Percentiles rank a stretch among this genome's conserved stretches.
phyloP scores from a whole-genome alignment of 768 basidiomycete genomes.

The Pisolithus sp. region DNA sequence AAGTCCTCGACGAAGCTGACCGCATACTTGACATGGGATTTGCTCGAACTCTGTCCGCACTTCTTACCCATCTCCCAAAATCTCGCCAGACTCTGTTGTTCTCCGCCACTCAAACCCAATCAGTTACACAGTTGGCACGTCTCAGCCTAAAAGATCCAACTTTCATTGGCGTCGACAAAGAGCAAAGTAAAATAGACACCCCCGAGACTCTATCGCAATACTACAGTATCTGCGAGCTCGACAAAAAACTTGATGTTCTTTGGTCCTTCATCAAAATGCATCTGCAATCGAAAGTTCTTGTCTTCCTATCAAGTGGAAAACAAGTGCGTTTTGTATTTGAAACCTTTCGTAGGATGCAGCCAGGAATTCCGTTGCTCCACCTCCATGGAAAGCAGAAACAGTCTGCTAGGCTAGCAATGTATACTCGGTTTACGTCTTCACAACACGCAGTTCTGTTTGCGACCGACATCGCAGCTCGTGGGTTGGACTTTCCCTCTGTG shows the following conservation, averaged over 20 bases:
- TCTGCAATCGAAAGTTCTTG: constrained; percentile 82
- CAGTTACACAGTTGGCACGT: constrained; percentile 81
- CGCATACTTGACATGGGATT: constrained; percentile 97
- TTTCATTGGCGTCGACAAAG: constrained; percentile 57
- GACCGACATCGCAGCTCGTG: constrained; percentile 94
- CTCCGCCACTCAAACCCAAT: constrained; percentile 93
- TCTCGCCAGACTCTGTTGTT: constrained; percentile 93
- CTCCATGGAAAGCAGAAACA: constrained; percentile 97
- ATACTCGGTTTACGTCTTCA: constrained; percentile 74
- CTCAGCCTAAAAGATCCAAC: constrained; percentile 82
- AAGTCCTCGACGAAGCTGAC: constrained; percentile 97
- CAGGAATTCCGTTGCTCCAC: constrained; percentile 87
- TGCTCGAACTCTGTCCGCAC: constrained; percentile 78
- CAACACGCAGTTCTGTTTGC: constrained; percentile 86
- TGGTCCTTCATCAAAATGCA: constrained; percentile 96
- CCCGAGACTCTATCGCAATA: constrained; percentile 83
- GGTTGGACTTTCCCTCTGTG: constrained; percentile 91
- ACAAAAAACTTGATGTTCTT: constrained; percentile 83
- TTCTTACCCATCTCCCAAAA: constrained; percentile 86
- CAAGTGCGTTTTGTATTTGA: constrained; percentile 97
- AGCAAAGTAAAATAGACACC: constrained; percentile 42
- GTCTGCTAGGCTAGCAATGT: constrained; percentile 76
- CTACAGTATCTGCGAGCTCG: constrained; percentile 76
- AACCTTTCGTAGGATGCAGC: constrained; percentile 93
- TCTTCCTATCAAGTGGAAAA: constrained; percentile 93